These are phyloP conservation scores for Taiwanofungus camphoratus DNA, from an alignment of 1,284 basidiomycete species.

Conservation along the genomic window DNA sequence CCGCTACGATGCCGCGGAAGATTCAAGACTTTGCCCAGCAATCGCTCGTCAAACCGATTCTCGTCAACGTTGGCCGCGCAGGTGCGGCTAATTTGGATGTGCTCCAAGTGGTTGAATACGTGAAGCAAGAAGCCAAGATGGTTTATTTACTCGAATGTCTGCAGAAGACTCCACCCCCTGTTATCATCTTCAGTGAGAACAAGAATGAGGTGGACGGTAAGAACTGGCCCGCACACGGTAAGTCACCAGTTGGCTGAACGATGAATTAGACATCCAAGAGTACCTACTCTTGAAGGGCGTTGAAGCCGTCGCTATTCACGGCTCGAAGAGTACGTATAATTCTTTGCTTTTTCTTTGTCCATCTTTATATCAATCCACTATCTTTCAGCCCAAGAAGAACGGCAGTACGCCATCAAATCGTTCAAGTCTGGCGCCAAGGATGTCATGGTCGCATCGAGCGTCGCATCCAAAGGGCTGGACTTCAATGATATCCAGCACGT, in stretches of 20 bases:
- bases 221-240: slow-evolving; percentile 13
- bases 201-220: slow-evolving; percentile 98
- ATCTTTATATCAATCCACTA: slow-evolving; percentile 9
- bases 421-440: slow-evolving; percentile 98
- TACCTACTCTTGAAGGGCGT: slow-evolving; percentile 95
- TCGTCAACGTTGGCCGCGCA: slow-evolving; percentile 97
- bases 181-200: slow-evolving; percentile 98
- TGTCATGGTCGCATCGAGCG: slow-evolving; percentile 98
- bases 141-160: slow-evolving; percentile 95
- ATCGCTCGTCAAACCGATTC: slow-evolving; percentile 86
- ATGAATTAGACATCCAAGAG: slow-evolving; percentile 85
- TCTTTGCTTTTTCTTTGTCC: neutral
- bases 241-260: neutral
- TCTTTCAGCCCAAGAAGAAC: slow-evolving; percentile 86
- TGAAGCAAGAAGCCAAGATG: slow-evolving; percentile 99
- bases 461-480: slow-evolving; percentile 96
- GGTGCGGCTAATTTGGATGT: slow-evolving; percentile 98
- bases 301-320: slow-evolving; percentile 98
- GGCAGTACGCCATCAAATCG: slow-evolving; percentile 96
- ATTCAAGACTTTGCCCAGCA: slow-evolving; percentile 99
- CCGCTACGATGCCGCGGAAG: slow-evolving; percentile 98
- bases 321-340: slow-evolving; percentile 76
- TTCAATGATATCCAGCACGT: slow-evolving; percentile 98
- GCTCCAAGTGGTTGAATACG: slow-evolving; percentile 96
- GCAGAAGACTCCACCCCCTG: slow-evolving; percentile 97